Conservation (phyloP, 306 rosid species). For the Prunus padus region DNA sequence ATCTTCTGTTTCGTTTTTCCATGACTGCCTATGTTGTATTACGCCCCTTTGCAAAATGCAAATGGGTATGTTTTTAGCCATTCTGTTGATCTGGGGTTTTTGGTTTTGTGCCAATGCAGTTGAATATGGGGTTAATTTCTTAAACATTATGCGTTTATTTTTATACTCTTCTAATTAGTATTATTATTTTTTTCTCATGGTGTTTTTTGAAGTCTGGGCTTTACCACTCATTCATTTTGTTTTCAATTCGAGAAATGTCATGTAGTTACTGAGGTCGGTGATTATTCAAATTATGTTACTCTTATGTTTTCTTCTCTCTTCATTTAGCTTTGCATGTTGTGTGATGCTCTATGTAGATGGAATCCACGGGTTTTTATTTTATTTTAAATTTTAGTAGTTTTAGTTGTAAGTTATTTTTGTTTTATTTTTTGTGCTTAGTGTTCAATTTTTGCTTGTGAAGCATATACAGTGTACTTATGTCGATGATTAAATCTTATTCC, state of each 20-base stretch:
- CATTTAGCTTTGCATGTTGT: conserved; percentile 2
- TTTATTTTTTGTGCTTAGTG: too few relatives aligned
- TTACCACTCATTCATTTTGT: conserved; percentile 1
- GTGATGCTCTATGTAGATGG: conserved; percentile 6
- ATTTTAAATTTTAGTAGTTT: neutral
- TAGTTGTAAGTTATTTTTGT: too few relatives aligned
- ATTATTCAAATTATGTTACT: neutral
- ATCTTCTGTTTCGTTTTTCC: neutral
- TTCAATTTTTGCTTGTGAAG: too few relatives aligned
- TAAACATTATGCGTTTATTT: too few relatives aligned
- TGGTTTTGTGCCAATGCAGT: neutral
- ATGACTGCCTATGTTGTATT: neutral
- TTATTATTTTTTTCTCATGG: too few relatives aligned
- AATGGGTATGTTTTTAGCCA: neutral
- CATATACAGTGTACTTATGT: too few relatives aligned
- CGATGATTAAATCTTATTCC: neutral
- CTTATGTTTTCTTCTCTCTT: neutral
- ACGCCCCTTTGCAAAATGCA: neutral
- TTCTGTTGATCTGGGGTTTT: conserved; percentile 5
- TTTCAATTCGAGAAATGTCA: neutral
- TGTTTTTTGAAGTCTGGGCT: neutral
- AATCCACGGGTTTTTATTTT: neutral
- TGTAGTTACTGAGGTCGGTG: neutral
- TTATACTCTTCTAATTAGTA: too few relatives aligned
- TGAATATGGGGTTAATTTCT: neutral